phyloP scores from a whole-genome alignment of 2,329 filamentous ascomycete species.

The Penicillium sp. region DNA sequence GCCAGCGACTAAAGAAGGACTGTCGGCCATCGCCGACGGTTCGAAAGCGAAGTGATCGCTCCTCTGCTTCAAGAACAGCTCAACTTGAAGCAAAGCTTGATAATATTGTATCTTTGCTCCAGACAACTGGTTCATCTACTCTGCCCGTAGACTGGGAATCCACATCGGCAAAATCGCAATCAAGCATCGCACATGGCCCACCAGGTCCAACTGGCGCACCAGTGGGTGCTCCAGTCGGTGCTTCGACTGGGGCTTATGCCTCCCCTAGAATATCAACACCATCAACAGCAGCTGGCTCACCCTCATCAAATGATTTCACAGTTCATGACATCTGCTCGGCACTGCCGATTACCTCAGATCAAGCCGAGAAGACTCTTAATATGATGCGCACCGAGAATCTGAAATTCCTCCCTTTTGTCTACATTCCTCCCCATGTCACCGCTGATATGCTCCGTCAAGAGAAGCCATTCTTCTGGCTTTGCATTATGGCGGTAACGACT shows the following conservation, averaged over 20 bases:
- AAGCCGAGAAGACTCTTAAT: conserved; percentile 17
- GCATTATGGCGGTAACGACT: conserved; percentile 35
- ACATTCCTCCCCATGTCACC: conserved; percentile 22
- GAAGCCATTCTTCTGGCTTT: conserved; percentile 41
- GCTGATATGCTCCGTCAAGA: conserved; percentile 29
- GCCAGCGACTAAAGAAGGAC: conserved; percentile 42
- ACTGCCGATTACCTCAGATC: conserved; percentile 15
- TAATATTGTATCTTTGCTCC: conserved; percentile 29
- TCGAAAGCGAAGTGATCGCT: conserved; percentile 31
- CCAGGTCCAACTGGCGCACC: background rate
- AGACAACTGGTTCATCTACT: conserved; percentile 19
- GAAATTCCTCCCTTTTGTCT: conserved; percentile 28
- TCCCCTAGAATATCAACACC: background rate
- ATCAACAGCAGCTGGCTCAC: conserved; percentile 5
- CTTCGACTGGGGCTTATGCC: background rate
- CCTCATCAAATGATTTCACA: background rate
- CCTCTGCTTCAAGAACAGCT: conserved; percentile 19
- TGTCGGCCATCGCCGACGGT: conserved; percentile 41
- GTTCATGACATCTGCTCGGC: conserved; percentile 8
- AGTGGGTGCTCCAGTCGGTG: background rate
- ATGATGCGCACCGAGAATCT: conserved; percentile 26
- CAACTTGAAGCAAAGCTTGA: conserved; percentile 32
- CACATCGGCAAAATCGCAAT: background rate
- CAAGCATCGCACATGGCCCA: background rate
- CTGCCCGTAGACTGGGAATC: conserved; percentile 17